These are phyloP conservation scores for Heracleum sosnowskyi DNA, from an alignment of 129 eudicot genomes.

Conservation along the genomic window DNA sequence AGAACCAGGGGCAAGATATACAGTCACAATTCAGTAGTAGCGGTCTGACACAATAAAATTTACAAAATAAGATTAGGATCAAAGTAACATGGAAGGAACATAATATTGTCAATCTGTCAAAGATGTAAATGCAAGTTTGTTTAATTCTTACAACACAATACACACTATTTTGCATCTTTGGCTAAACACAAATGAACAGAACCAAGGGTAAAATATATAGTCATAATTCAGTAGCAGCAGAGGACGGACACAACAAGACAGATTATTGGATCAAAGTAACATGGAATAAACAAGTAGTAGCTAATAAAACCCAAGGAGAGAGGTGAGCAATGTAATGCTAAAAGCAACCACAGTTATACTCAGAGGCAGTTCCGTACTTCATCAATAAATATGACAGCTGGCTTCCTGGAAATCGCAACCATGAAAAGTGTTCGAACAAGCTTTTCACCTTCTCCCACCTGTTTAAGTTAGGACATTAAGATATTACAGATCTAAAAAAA, in stretches of 20 bases:
- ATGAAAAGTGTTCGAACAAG: slow-evolving; percentile 92
- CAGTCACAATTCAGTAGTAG: not conserved
- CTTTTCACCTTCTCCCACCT: slow-evolving; percentile 99
- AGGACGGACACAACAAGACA: not conserved
- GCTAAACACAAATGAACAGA: not conserved
- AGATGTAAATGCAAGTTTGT: no score
- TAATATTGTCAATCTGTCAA: no score
- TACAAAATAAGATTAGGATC: not conserved
- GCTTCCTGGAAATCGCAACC: slow-evolving; percentile 88
- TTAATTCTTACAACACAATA: not conserved
- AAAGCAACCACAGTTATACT: not conserved
- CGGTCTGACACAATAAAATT: not conserved
- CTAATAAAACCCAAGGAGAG: not conserved
- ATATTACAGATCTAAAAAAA: not conserved
- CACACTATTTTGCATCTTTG: not conserved
- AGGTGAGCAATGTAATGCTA: not conserved
- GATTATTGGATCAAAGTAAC: not conserved
- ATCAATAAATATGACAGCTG: slow-evolving; percentile 94
- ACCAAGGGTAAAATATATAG: not conserved
- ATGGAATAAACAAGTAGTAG: not conserved
- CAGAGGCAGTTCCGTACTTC: slow-evolving; percentile 43
- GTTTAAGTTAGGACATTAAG: slow-evolving; percentile 7
- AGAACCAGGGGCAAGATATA: not conserved
- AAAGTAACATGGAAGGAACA: no score
- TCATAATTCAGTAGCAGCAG: not conserved